Percentiles rank a stretch among this genome's conserved stretches.
Evolutionary conservation across 2,329 filamentous ascomycete species (phyloP).

Genomic region (Talaromyces sp.): DNA sequence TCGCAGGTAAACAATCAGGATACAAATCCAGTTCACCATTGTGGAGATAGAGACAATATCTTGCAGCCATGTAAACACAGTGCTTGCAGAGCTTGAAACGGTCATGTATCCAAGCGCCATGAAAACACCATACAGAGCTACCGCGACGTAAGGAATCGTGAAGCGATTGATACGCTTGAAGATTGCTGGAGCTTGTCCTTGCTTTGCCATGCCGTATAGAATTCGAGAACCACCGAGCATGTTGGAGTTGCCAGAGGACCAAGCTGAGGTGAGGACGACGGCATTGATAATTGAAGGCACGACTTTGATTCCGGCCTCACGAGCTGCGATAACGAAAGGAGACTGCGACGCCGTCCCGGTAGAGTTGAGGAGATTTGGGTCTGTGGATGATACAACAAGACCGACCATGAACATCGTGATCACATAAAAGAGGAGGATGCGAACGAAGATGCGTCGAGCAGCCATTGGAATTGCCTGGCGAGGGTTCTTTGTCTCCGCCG

Average conservation of each 20-base stretch:
- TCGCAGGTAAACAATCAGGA: slow-evolving; percentile 56
- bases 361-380: slow-evolving; percentile 49
- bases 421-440: slow-evolving; percentile 58
- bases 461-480: slow-evolving; percentile 57
- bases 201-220: slow-evolving; percentile 42
- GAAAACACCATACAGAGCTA: slow-evolving; percentile 55
- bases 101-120: slow-evolving; percentile 67
- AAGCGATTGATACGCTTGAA: slow-evolving; percentile 47
- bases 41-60: slow-evolving; percentile 55
- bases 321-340: slow-evolving; percentile 48
- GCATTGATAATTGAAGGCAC: slow-evolving; percentile 27
- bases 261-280: slow-evolving; percentile 31
- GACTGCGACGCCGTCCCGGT: slow-evolving; percentile 50
- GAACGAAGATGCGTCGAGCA: slow-evolving; percentile 56
- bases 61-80: slow-evolving; percentile 69
- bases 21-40: slow-evolving; percentile 62
- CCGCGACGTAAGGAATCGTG: slow-evolving; percentile 59
- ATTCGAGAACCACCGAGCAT: slow-evolving; percentile 41
- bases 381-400: slow-evolving; percentile 47
- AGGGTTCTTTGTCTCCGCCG: slow-evolving; percentile 55
- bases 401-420: slow-evolving; percentile 56
- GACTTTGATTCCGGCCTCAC: slow-evolving; percentile 43
- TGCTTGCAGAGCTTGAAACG: slow-evolving; percentile 56
- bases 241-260: slow-evolving; percentile 47
- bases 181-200: slow-evolving; percentile 41